Evolutionary conservation across 2,329 filamentous ascomycete genomes (phyloP), one percentile per base, ranked within the genome.

Genomic region (Calycina herbarum): DNA sequence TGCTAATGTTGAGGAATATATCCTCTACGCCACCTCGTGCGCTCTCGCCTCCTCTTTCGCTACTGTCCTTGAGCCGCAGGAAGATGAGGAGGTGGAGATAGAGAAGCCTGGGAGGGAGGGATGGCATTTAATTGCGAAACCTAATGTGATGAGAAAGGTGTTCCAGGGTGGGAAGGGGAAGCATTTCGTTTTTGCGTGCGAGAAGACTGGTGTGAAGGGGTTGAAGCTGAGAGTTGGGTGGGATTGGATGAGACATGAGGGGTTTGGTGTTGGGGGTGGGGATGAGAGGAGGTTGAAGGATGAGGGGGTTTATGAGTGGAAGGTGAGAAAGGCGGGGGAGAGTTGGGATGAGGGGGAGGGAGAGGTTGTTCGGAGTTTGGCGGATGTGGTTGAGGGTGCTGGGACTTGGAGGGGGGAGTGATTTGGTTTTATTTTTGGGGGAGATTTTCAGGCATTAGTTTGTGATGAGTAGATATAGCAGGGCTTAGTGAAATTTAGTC

Each of bases 261-360:
- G 58, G 33, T 48, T 63, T 61, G 61, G 67, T 57, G 17, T 38
- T 57, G 65, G 27, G 1, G 56, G 59, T 27, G 57, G 40, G 57
- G 62, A 45, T 13, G 48, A 5, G 63, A 64, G 17, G 66, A 59
- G 63, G 38, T 63, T 58, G 11, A 64, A 57, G 38, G 72, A 71
- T 15, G 72, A 71, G 62, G 70, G 68, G 1, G 61, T 59, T 31
- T 73, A 72, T 67, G 67, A 70, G 57, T 75, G 72, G 72, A 60
- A 61, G 35, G 59, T 64, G 20, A 54, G 63, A 24, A 62, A 57
- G 13, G 59, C 29, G 56, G 51, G 40, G 6, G 61, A 29, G 33
- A 63, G 24, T 1, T 67, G 62, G 63, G 66, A 48, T 48, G 68
- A 67, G 27, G 67, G 63, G 0, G 68, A 70, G 17, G 70, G 66